A percentile compares a stretch with the other conserved stretches of the same genome.
Evolutionary conservation across 192 early-diverging fungal genomes (phyloP).

Genomic region (Hyaloraphidium curvatum): DNA sequence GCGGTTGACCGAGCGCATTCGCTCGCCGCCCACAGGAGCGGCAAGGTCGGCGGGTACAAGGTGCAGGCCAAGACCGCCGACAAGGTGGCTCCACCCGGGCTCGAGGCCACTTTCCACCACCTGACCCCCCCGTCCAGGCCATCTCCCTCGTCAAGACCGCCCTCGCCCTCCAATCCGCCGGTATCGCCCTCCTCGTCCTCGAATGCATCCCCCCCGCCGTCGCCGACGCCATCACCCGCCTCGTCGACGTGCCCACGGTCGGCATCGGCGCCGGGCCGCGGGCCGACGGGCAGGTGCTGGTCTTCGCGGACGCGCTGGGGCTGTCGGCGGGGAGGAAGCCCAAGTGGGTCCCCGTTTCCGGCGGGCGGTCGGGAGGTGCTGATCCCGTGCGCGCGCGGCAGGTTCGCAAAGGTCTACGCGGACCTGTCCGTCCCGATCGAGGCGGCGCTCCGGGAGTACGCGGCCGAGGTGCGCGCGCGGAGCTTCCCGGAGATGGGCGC

Average conservation of each 20-base stretch:
- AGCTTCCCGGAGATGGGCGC: slow-evolving; percentile 49
- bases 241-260: slow-evolving; percentile 74
- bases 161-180: slow-evolving; percentile 70
- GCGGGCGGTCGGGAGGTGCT: not conserved
- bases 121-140: not conserved
- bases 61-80: slow-evolving; percentile 76
- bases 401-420: slow-evolving; percentile 79
- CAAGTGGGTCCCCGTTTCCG: slow-evolving; percentile 28
- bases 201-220: slow-evolving; percentile 86
- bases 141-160: slow-evolving; percentile 26
- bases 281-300: slow-evolving; percentile 87
- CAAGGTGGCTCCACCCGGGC: slow-evolving; percentile 16
- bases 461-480: slow-evolving; percentile 50
- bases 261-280: slow-evolving; percentile 86
- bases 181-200: slow-evolving; percentile 74
- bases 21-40: slow-evolving; percentile 81
- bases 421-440: slow-evolving; percentile 51
- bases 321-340: slow-evolving; percentile 80
- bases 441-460: slow-evolving; percentile 51
- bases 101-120: not conserved
- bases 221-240: slow-evolving; percentile 61
- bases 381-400: slow-evolving; percentile 3
- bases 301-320: slow-evolving; percentile 77
- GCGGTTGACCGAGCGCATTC: slow-evolving; percentile 85
- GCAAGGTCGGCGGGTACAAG: slow-evolving; percentile 51